Conservation (phyloP, 768 basidiomycete genomes). For the Termitomyces sp. region DNA sequence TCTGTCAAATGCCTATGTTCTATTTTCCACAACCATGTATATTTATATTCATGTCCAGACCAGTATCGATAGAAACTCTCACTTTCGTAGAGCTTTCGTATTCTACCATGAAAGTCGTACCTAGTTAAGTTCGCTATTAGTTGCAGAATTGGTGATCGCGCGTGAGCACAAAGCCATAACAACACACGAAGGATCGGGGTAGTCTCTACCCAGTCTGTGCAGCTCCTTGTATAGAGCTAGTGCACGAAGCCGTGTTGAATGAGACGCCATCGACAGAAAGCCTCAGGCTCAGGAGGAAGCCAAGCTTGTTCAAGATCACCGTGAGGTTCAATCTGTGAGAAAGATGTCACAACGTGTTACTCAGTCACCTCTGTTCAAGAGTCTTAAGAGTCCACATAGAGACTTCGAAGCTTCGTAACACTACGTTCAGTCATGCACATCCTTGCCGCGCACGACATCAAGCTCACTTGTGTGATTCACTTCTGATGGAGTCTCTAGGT, state of each 20-base stretch:
- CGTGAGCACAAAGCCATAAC: conserved; percentile 10
- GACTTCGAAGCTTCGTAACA: background rate
- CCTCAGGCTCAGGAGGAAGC: background rate
- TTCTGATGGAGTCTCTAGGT: too few relatives aligned
- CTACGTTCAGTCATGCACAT: background rate
- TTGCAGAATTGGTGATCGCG: conserved; percentile 1
- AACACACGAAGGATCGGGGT: conserved; percentile 75
- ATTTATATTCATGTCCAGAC: background rate
- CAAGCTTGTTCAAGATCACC: conserved; percentile 3
- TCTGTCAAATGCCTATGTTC: conserved; percentile 66
- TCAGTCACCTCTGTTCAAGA: background rate
- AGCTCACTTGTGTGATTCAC: too few relatives aligned
- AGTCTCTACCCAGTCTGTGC: conserved; percentile 73
- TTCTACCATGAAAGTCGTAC: conserved; percentile 71
- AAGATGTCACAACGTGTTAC: background rate
- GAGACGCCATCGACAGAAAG: conserved; percentile 36
- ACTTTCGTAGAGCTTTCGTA: conserved; percentile 75
- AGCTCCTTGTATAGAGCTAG: conserved; percentile 79
- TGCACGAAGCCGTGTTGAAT: conserved; percentile 53
- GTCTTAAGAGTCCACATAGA: background rate
- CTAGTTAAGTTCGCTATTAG: conserved; percentile 20
- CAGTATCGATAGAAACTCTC: conserved; percentile 17
- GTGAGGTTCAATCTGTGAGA: conserved; percentile 3
- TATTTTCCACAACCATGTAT: conserved; percentile 20
- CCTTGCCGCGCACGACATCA: too few relatives aligned